Conservation (phyloP, 345 rosid species). For the Pistacia integerrima region DNA sequence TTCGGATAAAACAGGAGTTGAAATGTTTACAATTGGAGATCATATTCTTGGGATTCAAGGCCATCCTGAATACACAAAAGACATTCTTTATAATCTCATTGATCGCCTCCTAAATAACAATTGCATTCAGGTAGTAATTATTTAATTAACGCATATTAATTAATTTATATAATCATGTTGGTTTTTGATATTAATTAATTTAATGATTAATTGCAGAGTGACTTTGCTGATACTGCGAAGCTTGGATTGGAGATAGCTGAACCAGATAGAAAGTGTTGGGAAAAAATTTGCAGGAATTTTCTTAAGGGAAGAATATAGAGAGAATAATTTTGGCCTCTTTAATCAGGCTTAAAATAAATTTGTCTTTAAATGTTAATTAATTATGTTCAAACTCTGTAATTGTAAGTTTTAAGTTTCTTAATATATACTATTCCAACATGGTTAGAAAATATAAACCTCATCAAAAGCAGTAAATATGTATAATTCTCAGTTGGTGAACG, state of each 20-base stretch:
- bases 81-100: conserved; percentile 65
- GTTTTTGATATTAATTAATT: neutral
- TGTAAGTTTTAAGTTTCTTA: neutral
- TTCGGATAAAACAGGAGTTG: conserved; percentile 79
- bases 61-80: conserved; percentile 88
- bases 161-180: neutral
- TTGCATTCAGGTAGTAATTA: conserved; percentile 48
- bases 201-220: conserved; percentile 34
- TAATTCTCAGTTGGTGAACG: too few species aligned
- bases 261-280: conserved; percentile 61
- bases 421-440: neutral
- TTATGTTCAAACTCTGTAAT: neutral
- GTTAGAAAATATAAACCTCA: neutral
- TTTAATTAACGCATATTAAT: too few species aligned
- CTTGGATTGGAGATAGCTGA: conserved; percentile 46
- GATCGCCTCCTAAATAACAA: conserved; percentile 69
- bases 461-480: neutral
- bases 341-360: neutral
- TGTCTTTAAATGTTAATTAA: too few species aligned
- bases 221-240: conserved; percentile 50
- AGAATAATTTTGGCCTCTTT: neutral
- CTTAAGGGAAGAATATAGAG: conserved; percentile 35
- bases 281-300: conserved; percentile 61
- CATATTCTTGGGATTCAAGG: conserved; percentile 91
- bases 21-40: conserved; percentile 61